phyloP scores from a whole-genome alignment of 768 basidiomycete genomes.

The Suillus plorans region DNA sequence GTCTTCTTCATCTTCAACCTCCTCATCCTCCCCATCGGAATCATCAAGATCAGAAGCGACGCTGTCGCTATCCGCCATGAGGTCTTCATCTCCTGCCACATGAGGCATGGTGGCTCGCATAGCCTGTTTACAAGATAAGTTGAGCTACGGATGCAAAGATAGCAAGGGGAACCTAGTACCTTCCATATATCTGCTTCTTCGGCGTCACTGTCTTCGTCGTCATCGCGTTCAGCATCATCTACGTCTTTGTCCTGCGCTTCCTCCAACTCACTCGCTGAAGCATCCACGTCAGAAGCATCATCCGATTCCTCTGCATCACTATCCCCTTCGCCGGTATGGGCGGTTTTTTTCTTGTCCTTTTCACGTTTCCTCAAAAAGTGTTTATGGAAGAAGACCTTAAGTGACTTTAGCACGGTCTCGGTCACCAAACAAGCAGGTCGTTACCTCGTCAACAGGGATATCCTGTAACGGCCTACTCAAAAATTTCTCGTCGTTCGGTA shows the following conservation, averaged over 20 bases:
- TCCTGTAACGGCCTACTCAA: constrained; percentile 66
- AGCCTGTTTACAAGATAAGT: constrained; percentile 46
- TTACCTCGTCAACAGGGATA: constrained; percentile 86
- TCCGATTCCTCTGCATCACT: constrained; percentile 21
- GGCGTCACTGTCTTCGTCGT: constrained; percentile 17
- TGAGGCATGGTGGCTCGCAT: constrained; percentile 88
- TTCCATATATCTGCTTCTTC: constrained; percentile 87
- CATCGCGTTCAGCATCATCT: constrained; percentile 22
- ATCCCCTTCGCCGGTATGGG: constrained; percentile 37
- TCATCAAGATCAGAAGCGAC: constrained; percentile 26
- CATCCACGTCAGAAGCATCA: constrained; percentile 33
- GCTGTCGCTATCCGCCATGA: constrained; percentile 40
- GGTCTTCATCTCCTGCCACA: constrained; percentile 47
- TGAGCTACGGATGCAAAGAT: background rate
- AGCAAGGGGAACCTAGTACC: constrained; percentile 40
- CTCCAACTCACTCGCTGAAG: constrained; percentile 21
- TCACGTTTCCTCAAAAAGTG: constrained; percentile 78
- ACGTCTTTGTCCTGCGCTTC: constrained; percentile 32
- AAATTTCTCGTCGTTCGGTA: constrained; percentile 77
- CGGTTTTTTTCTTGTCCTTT: constrained; percentile 47
- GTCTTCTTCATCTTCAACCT: constrained; percentile 34
- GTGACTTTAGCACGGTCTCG: constrained; percentile 1
- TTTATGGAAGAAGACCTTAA: constrained; percentile 85
- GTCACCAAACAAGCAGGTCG: constrained; percentile 10
- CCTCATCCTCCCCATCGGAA: constrained; percentile 31